Evolutionary conservation across 2,329 filamentous ascomycete species (phyloP), one percentile per base, ranked within the genome.

Genomic region (Ophiostoma perfectum): DNA sequence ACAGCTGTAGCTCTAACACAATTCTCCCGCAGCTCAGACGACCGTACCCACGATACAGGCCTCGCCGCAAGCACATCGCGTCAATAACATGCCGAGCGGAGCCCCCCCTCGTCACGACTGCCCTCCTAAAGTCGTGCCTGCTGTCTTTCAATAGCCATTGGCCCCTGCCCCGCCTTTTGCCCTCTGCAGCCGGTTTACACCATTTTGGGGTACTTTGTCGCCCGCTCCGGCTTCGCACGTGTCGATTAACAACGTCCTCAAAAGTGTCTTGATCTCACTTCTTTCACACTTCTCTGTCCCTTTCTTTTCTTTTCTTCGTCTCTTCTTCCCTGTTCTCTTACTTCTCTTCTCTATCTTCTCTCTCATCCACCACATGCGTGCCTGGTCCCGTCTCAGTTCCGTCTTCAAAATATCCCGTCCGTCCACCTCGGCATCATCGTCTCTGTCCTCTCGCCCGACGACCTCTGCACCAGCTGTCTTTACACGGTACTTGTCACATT

Each of bases 101-200:
- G 55, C 55, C 38, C 36, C 38, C 60, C 60, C 60, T 39, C n/a
- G 7, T 18, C 27, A 27, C 27, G 27, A 27, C 27, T 27, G 27
- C 27, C 27, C 38, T 42, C 16, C 60, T 55, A 4, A 18, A n/a
- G 27, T 18, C 49, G 11, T 42, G 16, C 45, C 44, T 14, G 44
- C 18, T 14, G 16, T 36, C 14, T 49, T 11, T 27, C 52, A 44
- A 44, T 27, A 38, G 49, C 52, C 18, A 66, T 62, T 36, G 60
- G 64, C 58, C 5, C 38, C 58, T 66, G 58, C 67, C 64, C 64
- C 67, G 64, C 64, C 65, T 66, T 66, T 65, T 41, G 64, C 64
- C 65, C 64, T 66, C 58, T 41, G 63, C 55, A 39, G 58, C 36
- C 60, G 38, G 38, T 16, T 62, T 41, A 62, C 58, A 39, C 55